Percentiles rank a stretch among this genome's conserved stretches.
phyloP scores from a whole-genome alignment of 495 filamentous ascomycete species.

The Oidiodendron maius region DNA sequence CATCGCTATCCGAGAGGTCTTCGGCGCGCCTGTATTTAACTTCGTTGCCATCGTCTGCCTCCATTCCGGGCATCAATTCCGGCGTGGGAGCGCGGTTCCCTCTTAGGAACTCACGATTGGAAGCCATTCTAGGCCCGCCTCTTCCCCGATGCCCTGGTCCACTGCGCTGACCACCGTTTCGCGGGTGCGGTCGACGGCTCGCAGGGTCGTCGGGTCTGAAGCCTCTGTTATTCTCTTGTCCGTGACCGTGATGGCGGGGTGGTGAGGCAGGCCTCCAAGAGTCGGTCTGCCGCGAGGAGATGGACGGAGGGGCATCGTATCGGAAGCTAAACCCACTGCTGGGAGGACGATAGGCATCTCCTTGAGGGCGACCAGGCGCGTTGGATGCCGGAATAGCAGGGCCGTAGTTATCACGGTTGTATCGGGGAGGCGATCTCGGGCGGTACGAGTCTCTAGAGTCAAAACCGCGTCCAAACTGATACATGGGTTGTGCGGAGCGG shows the following conservation, averaged over 20 bases:
- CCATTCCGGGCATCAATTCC: constrained; percentile 24
- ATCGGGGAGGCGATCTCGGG: constrained; percentile 6
- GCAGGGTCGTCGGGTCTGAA: too few relatives aligned
- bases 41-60: constrained; percentile 26
- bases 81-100: constrained; percentile 21
- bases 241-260: constrained; percentile 4
- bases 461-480: constrained; percentile 17
- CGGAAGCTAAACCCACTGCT: constrained; percentile 16
- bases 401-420: constrained; percentile 6
- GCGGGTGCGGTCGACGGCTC: neutral
- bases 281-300: constrained; percentile 12
- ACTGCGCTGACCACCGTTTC: constrained; percentile 6
- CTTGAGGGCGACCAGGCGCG: neutral
- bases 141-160: constrained; percentile 17
- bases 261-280: constrained; percentile 9
- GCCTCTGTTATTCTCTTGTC: constrained; percentile 1
- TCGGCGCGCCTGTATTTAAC: constrained; percentile 43
- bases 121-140: constrained; percentile 18
- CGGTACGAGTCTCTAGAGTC: constrained; percentile 6
- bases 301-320: constrained; percentile 17
- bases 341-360: constrained; percentile 10
- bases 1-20: constrained; percentile 67
- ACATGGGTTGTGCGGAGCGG: constrained; percentile 11
- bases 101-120: constrained; percentile 21
- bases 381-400: neutral